A percentile compares a stretch with the other conserved stretches of the same genome.
Evolutionary conservation across 768 basidiomycete genomes (phyloP).

Genomic region (Phlegmacium glaucopus): DNA sequence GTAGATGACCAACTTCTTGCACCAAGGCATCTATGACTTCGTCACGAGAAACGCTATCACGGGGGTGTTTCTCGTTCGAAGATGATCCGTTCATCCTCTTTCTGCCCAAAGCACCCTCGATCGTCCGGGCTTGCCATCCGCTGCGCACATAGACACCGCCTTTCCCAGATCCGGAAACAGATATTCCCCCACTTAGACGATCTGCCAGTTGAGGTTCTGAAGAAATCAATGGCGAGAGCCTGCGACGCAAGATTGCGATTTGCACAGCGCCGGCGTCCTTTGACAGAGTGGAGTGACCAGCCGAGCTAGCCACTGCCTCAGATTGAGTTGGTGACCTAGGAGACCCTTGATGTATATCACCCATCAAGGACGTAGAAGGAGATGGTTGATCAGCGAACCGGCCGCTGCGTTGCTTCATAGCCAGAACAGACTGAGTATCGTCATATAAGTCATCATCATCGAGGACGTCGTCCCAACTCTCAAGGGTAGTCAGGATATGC

Average conservation of each 20-base stretch:
- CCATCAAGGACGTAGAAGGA: conserved; percentile 35
- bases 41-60: conserved; percentile 30
- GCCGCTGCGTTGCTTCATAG: conserved; percentile 23
- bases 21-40: conserved; percentile 51
- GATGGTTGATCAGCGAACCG: conserved; percentile 38
- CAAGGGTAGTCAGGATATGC: conserved; percentile 62
- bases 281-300: conserved; percentile 21
- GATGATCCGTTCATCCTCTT: conserved; percentile 29
- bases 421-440: conserved; percentile 23
- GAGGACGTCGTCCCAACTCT: conserved; percentile 57
- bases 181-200: conserved; percentile 69
- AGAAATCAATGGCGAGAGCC: conserved; percentile 57
- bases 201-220: conserved; percentile 65
- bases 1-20: conserved; percentile 57
- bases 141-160: conserved; percentile 74
- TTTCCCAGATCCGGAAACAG: conserved; percentile 72
- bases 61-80: conserved; percentile 28
- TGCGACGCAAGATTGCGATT: conserved; percentile 55
- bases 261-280: conserved; percentile 31
- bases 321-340: conserved; percentile 25
- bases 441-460: conserved; percentile 43
- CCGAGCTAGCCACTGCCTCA: conserved; percentile 23
- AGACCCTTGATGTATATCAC: conserved; percentile 14
- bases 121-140: conserved; percentile 76
- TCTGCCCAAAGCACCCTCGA: conserved; percentile 49